These are phyloP conservation scores for Guyanaporus albipodus DNA, from an alignment of 768 basidiomycete genomes.

Conservation along the genomic window DNA sequence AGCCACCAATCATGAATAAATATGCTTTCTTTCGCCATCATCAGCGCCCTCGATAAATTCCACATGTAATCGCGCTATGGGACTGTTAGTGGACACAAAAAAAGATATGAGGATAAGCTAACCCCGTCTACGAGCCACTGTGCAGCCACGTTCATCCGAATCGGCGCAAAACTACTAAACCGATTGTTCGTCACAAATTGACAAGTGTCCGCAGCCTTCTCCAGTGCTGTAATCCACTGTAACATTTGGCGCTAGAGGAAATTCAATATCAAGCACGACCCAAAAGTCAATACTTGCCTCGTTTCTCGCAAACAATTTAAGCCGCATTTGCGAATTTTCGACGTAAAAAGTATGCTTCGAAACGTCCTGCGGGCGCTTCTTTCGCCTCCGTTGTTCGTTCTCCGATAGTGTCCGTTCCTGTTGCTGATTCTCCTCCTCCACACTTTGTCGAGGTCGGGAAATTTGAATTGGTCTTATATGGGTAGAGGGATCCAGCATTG, in stretches of 20 bases:
- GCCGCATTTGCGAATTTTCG: constrained; percentile 81
- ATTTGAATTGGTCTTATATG: constrained; percentile 53
- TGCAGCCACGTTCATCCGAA: constrained; percentile 87
- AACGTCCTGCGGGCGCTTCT: constrained; percentile 53
- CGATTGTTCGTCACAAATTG: constrained; percentile 77
- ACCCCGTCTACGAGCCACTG: constrained; percentile 99
- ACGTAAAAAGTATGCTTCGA: constrained; percentile 95
- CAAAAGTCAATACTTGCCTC: constrained; percentile 46
- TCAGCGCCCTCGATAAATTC: constrained; percentile 89
- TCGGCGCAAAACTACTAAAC: constrained; percentile 94
- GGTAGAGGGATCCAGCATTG: constrained; percentile 82
- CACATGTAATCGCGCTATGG: constrained; percentile 93
- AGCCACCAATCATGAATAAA: constrained; percentile 99
- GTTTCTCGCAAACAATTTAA: constrained; percentile 85
- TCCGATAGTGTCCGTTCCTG: constrained; percentile 15
- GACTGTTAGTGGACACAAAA: not conserved
- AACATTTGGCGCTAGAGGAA: constrained; percentile 80
- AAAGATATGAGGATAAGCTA: constrained; percentile 30
- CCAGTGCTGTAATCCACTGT: constrained; percentile 92
- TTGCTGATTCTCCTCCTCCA: constrained; percentile 22
- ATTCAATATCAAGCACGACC: constrained; percentile 4
- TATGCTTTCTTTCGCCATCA: constrained; percentile 81
- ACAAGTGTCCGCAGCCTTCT: constrained; percentile 72
- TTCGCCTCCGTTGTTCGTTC: constrained; percentile 44
- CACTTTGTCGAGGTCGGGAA: constrained; percentile 12